Conservation (phyloP, 2,329 filamentous ascomycete species). For the Pseudohalonectria lignicola region DNA sequence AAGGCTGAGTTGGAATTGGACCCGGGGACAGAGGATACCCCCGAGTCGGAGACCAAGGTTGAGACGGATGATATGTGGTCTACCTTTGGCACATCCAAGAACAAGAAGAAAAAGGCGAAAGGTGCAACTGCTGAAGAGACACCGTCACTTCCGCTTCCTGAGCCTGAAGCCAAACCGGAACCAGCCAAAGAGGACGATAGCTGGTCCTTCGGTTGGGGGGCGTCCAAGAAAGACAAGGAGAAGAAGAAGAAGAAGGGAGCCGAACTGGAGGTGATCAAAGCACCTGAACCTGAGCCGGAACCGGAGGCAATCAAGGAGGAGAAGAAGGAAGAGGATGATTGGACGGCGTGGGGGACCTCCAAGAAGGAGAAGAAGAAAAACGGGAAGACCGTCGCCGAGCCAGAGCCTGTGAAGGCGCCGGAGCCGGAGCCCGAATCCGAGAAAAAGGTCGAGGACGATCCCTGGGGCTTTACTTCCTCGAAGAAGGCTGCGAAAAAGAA, state of each 20-base stretch:
- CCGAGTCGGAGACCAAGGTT: conserved; percentile 3
- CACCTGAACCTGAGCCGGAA: conserved; percentile 5
- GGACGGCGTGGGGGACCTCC: conserved; percentile 4
- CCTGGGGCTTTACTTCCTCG: conserved; percentile 5
- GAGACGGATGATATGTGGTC: conserved; percentile 14
- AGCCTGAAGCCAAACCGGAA: conserved; percentile 3
- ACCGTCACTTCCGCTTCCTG: neutral
- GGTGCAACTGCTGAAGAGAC: conserved; percentile 3
- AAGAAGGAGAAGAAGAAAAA: conserved; percentile 17
- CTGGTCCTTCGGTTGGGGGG: conserved; percentile 15
- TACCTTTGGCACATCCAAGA: conserved; percentile 11
- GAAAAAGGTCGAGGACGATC: conserved; percentile 4
- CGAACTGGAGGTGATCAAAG: conserved; percentile 1
- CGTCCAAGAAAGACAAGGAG: conserved; percentile 12
- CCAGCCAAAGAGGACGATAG: conserved; percentile 12
- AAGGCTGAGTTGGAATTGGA: no score
- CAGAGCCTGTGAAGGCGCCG: no score
- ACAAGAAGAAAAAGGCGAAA: conserved; percentile 11
- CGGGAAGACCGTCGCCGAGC: conserved; percentile 8
- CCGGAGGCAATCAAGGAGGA: conserved; percentile 4
- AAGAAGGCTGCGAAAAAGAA: conserved; percentile 16
- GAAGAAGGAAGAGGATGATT: conserved; percentile 2
- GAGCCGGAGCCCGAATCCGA: conserved; percentile 7
- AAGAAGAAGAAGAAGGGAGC: conserved; percentile 15
- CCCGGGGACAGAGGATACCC: neutral